phyloP scores from a whole-genome alignment of 2,329 filamentous ascomycete genomes.

The Boeremia lycopersici region DNA sequence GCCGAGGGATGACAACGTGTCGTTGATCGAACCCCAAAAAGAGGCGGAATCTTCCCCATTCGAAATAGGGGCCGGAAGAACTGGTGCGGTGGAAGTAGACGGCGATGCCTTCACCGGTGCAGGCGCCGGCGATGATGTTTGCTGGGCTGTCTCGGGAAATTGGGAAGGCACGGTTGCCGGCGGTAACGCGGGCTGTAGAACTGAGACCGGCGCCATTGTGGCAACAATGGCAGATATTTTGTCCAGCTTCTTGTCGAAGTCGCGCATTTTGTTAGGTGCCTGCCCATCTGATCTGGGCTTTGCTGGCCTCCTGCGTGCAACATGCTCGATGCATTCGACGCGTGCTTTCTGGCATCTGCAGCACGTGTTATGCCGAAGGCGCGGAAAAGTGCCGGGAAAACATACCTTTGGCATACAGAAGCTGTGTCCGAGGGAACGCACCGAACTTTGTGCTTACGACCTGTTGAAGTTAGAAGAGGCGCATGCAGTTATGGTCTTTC shows the following conservation, averaged over 20 bases:
- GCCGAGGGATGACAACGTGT: conserved; percentile 37
- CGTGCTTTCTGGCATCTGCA: conserved; percentile 45
- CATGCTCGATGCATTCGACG: conserved; percentile 46
- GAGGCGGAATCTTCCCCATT: conserved; percentile 33
- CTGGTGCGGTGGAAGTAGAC: conserved; percentile 21
- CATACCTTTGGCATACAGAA: conserved; percentile 43
- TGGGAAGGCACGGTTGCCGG: conserved; percentile 33
- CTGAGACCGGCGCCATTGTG: conserved; percentile 32
- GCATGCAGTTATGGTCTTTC: not conserved
- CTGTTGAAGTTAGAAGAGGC: conserved; percentile 9
- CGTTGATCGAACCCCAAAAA: conserved; percentile 45
- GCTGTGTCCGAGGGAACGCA: conserved; percentile 43
- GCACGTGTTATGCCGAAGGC: conserved; percentile 39
- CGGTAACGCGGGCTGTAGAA: conserved; percentile 24
- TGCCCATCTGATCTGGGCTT: conserved; percentile 35
- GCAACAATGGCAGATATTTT: conserved; percentile 42
- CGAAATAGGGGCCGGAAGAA: conserved; percentile 33
- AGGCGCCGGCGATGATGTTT: conserved; percentile 21
- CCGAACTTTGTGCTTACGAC: conserved; percentile 45
- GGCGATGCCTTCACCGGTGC: conserved; percentile 24
- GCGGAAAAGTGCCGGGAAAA: conserved; percentile 21
- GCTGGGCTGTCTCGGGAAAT: conserved; percentile 28
- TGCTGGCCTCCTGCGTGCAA: conserved; percentile 44
- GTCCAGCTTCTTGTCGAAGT: conserved; percentile 44
- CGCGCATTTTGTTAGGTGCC: conserved; percentile 37